These are phyloP conservation scores for Fusarium ramigenum DNA, from an alignment of 2,329 filamentous ascomycete genomes.

Conservation along the genomic window DNA sequence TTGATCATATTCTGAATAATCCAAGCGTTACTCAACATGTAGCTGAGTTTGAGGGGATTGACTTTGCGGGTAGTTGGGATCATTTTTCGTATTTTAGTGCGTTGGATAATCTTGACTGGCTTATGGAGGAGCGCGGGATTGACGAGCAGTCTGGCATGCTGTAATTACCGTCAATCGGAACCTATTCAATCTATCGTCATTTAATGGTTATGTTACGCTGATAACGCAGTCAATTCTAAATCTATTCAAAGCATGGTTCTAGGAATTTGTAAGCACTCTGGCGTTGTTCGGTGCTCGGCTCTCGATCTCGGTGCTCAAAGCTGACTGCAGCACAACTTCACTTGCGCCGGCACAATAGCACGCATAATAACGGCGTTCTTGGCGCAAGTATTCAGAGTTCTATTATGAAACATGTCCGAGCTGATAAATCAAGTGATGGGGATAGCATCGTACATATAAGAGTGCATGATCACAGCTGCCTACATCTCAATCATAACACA, in stretches of 20 bases:
- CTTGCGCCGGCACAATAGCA: fast-evolving
- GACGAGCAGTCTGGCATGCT: fast-evolving
- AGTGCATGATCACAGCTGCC: fast-evolving
- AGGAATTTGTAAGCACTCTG: fast-evolving
- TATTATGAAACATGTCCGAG: fast-evolving
- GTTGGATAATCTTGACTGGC: neutral
- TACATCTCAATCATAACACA: neutral
- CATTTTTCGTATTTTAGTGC: neutral
- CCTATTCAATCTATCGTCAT: fast-evolving
- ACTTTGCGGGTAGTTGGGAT: neutral
- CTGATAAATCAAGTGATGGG: neutral
- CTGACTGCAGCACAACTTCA: neutral
- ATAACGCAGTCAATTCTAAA: too few relatives aligned
- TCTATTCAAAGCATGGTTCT: fast-evolving
- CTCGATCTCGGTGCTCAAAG: neutral
- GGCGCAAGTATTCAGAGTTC: fast-evolving
- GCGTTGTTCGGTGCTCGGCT: neutral
- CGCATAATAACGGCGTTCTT: fast-evolving
- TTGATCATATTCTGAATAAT: neutral
- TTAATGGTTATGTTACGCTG: too few relatives aligned
- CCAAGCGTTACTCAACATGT: fast-evolving
- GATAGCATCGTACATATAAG: neutral
- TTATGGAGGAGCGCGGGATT: neutral
- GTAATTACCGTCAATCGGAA: fast-evolving
- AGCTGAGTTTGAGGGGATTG: fast-evolving